phyloP scores from a whole-genome alignment of 306 rosid genomes.

The Lotus japonicus region DNA sequence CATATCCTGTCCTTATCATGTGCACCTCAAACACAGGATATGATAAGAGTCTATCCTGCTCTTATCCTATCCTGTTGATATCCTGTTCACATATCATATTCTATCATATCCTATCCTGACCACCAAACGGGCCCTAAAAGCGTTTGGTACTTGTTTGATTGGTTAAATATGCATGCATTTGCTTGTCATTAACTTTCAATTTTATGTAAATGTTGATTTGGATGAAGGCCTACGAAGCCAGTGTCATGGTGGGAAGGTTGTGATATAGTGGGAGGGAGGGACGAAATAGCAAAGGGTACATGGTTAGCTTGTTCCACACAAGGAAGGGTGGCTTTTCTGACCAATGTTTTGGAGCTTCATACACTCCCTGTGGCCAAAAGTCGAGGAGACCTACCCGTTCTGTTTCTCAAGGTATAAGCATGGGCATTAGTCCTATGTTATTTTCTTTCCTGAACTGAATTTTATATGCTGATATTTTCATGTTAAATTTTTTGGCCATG shows the following conservation, averaged over 20 bases:
- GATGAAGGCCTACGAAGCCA: conserved; percentile 46
- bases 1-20: too few species aligned
- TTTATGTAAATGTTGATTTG: too few species aligned
- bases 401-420: conserved; percentile 43
- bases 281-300: conserved; percentile 65
- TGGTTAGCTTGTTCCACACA: conserved; percentile 61
- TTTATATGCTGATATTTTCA: too few species aligned
- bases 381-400: conserved; percentile 58
- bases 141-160: not conserved
- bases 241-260: conserved; percentile 67
- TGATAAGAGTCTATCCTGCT: too few species aligned
- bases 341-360: conserved; percentile 54
- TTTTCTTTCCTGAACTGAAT: too few species aligned
- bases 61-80: too few species aligned
- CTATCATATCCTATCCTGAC: too few species aligned
- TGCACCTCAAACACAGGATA: too few species aligned
- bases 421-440: too few species aligned
- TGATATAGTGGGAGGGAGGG: conserved; percentile 63
- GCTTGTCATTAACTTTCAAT: too few species aligned
- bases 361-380: conserved; percentile 40
- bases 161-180: not conserved
- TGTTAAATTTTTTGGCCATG: too few species aligned
- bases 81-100: too few species aligned
- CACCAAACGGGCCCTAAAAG: not conserved
- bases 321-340: conserved; percentile 57